Base-by-base conservation (phyloP, 371 early-diverging fungal species). In the Apophysomyces ossiformis region DNA sequence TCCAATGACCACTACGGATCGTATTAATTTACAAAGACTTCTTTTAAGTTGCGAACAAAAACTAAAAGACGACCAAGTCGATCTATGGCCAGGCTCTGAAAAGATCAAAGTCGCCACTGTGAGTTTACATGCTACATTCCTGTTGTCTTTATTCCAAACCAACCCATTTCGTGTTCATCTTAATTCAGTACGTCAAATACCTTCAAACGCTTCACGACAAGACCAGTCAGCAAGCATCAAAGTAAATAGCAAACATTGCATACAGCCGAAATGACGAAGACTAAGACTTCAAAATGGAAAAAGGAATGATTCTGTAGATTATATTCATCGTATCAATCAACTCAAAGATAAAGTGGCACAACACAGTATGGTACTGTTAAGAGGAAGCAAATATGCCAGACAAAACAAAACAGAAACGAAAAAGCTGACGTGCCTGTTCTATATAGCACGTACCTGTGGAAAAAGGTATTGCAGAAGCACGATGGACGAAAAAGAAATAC, bases 51-150 rank as follows among this genome's bases (percentile, higher is more conserved):
- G 82, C 57, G 79, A 78, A 60, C 46, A 70, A 32, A 70, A 69
- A 54, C 21, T 73, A 18, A 57, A 71, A 12, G 41, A 69, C 50
- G 66, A 70, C 4, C 60, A 73, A 9, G 47, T 69, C 36, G 73
- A 70, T 57, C 41, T 66, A 8, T 78, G 71, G 73, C 63, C 70
- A 41, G 72, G 68, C 41, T 73, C 71, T 18, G 75, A 81, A 43
- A 75, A 74, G 67, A 65, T 68, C 57, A 76, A 75, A 60, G 75
- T 72, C 61, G 73, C 73, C 16, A 67, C 76, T 16, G 81, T 81
- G 61, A 71, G 60, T 35, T 47, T 7, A 26, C 32, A 26, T 26
- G 32, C 32, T 26, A 1, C 32, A 26, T 2, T 26, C 2, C 32
- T 26, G 9, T 50, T 21, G 5, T n/a, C 21, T 50, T 21, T 9